These are phyloP conservation scores for Teunomyces kruisii DNA, from an alignment of 805 yeast genomes.

Conservation along the genomic window DNA sequence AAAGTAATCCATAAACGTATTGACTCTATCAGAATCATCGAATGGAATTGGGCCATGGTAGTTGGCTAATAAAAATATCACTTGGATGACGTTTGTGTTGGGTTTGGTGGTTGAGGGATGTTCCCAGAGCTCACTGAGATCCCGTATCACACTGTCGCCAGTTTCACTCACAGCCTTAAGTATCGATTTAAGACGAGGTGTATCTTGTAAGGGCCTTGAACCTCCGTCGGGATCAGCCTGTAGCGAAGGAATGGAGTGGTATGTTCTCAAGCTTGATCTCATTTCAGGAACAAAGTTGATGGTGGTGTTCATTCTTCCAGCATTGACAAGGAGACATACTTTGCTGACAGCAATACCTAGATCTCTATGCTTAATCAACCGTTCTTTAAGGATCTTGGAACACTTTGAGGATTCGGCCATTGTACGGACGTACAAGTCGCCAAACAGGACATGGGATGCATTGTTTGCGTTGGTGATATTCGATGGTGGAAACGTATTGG, in stretches of 20 bases:
- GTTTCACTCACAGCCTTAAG: conserved; percentile 80
- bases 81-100: conserved; percentile 65
- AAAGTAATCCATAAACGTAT: conserved; percentile 71
- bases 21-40: conserved; percentile 14
- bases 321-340: conserved; percentile 82
- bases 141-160: conserved; percentile 50
- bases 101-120: conserved; percentile 33
- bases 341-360: conserved; percentile 72
- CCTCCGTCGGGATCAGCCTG: conserved; percentile 63
- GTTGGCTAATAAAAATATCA: conserved; percentile 72
- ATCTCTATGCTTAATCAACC: conserved; percentile 60
- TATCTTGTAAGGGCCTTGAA: conserved; percentile 82
- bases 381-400: conserved; percentile 78
- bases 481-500: conserved; percentile 53
- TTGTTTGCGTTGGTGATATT: conserved; percentile 35
- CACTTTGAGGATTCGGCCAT: conserved; percentile 81
- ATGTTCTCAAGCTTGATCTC: conserved; percentile 90
- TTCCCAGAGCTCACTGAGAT: conserved; percentile 46
- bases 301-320: conserved; percentile 94
- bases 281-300: conserved; percentile 92
- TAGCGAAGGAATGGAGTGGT: conserved; percentile 88
- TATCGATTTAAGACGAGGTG: conserved; percentile 89
- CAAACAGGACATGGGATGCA: conserved; percentile 62
- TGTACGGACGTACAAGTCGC: conserved; percentile 79
- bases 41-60: conserved; percentile 49